Evolutionary conservation across 495 filamentous ascomycete species (phyloP), one percentile per base, ranked within the genome.

Genomic region (Bacidia rubella): DNA sequence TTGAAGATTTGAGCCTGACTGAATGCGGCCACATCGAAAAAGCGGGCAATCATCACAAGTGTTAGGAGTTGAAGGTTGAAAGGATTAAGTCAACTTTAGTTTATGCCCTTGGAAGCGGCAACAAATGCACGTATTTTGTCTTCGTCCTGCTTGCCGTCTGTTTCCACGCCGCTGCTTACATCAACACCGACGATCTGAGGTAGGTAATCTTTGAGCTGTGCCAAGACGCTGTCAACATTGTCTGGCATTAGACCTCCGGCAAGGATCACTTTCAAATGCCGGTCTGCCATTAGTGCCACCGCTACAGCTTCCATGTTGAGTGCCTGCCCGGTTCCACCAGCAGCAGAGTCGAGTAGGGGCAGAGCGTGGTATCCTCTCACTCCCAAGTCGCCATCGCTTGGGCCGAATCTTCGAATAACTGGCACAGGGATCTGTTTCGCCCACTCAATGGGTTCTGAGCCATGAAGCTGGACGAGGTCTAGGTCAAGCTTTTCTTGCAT

Each of bases 381-480:
- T 5, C 78, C 81, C 46, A 96, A 69, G 1, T 81, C 86, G 19
- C 74, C 58, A 48, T 93, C 82, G 2, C 73, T 74, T 0, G 86
- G 85, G 23, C 74, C 74, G 65, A 97, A 97, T 39, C 81, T 82
- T 46, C 80, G 79, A 57, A 97, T 83, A 20, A 98, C 87, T 1
- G 92, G 93, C 0, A 93, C 86, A 4, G 92, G 89, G 42, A 98
- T 86, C 23, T 86, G 67, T 25, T 65, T 73, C 1, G 89, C 81
- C 90, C 92, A 97, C 62, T 97, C 92, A 27, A 96, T 60, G 1
- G 92, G 90, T 64, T 98, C 92, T 48, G 80, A 70, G 9, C 92
- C 92, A 64, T 98, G 92, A 2, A 98, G 75, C 60, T 98, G 92
- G 2, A 98, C 82, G 41, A 92, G 71, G 62, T 98, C 92, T n/a